These are phyloP conservation scores for Didymella glomerata DNA, from an alignment of 2,329 filamentous ascomycete species.

Conservation along the genomic window DNA sequence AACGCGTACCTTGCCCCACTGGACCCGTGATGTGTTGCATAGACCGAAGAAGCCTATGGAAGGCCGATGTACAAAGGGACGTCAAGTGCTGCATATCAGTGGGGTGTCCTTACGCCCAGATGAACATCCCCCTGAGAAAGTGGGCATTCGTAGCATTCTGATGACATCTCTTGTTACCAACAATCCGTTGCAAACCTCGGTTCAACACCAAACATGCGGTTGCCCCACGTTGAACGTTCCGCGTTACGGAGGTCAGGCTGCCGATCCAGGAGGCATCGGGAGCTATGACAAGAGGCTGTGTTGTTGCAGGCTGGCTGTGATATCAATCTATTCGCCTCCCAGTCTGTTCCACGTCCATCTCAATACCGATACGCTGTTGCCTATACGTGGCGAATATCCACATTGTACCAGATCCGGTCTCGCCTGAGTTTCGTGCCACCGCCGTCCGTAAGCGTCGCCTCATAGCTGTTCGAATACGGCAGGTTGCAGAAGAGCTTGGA, in stretches of 20 bases:
- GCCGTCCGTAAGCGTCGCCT: neutral
- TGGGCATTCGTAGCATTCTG: constrained; percentile 1
- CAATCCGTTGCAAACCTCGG: constrained; percentile 2
- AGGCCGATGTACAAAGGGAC: constrained; percentile 17
- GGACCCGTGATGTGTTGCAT: constrained; percentile 18
- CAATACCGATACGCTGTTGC: constrained; percentile 2
- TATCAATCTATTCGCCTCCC: constrained; percentile 4
- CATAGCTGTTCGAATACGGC: constrained; percentile 4
- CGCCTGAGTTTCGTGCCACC: constrained; percentile 7
- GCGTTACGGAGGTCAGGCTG: neutral
- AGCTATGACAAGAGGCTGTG: constrained; percentile 1
- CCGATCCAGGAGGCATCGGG: neutral
- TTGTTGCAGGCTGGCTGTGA: neutral
- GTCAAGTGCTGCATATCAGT: constrained; percentile 19
- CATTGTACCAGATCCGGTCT: neutral
- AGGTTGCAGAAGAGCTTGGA: constrained; percentile 16
- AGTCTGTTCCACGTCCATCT: neutral
- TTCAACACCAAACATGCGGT: neutral
- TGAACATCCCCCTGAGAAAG: constrained; percentile 3
- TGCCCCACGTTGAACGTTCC: constrained; percentile 1
- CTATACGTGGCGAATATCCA: constrained; percentile 19
- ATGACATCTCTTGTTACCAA: constrained; percentile 13
- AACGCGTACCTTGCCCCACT: constrained; percentile 13
- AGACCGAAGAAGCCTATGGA: constrained; percentile 9
- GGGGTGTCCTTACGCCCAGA: constrained; percentile 4